Percentiles rank a stretch among this genome's conserved stretches.
phyloP scores from a whole-genome alignment of 169 alveolate species.

The Cryptosporidium ubiquitum region DNA sequence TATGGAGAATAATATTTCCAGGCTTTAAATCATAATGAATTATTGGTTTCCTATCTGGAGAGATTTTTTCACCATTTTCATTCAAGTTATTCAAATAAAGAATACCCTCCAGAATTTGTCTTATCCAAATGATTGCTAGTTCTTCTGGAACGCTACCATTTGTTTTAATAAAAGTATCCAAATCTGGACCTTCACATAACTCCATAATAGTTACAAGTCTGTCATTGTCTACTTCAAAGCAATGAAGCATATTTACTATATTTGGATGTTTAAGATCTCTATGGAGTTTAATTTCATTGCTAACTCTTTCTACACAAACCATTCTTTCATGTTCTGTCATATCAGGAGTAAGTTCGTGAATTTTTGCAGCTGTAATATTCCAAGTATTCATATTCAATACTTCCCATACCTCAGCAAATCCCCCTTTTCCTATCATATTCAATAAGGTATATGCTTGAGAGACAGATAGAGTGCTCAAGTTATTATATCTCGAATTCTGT shows the following conservation, averaged over 20 bases:
- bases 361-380: constrained; percentile 89
- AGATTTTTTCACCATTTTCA: constrained; percentile 25
- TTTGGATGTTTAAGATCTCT: constrained; percentile 87
- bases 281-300: constrained; percentile 89
- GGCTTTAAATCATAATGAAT: constrained; percentile 86
- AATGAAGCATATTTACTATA: constrained; percentile 90
- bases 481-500: constrained; percentile 56
- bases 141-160: constrained; percentile 89
- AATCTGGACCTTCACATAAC: constrained; percentile 88
- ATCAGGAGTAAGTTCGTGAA: constrained; percentile 87
- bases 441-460: constrained; percentile 76
- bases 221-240: constrained; percentile 86
- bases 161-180: constrained; percentile 86
- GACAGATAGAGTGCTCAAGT: constrained; percentile 34
- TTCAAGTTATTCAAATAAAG: constrained; percentile 40
- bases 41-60: constrained; percentile 42
- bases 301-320: constrained; percentile 87
- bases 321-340: constrained; percentile 86
- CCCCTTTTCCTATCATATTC: constrained; percentile 91
- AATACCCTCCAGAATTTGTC: constrained; percentile 84
- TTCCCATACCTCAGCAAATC: constrained; percentile 93
- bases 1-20: constrained; percentile 87
- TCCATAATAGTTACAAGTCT: constrained; percentile 86
- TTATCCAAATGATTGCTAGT: constrained; percentile 87
- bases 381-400: constrained; percentile 88